Evolutionary conservation across 306 rosid genomes (phyloP).

Genomic region (Delonix regia): DNA sequence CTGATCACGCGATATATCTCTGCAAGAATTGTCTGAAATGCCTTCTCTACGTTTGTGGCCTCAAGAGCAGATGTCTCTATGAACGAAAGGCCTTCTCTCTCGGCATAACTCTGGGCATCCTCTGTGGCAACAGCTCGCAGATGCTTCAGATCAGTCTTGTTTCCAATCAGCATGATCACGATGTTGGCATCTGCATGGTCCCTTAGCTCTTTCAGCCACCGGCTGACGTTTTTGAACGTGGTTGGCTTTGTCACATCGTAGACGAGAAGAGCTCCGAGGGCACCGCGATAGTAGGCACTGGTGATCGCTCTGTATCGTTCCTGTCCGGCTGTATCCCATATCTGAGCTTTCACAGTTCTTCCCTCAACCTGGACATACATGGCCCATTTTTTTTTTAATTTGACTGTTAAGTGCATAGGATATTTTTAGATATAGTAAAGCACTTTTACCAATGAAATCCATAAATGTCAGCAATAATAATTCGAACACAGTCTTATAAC

Average conservation of each 20-base stretch:
- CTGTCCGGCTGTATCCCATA: conserved; percentile 83
- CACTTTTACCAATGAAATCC: neutral
- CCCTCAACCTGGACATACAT: conserved; percentile 57
- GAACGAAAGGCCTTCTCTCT: conserved; percentile 59
- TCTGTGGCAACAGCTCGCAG: conserved; percentile 64
- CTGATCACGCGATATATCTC: conserved; percentile 54
- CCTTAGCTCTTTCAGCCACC: conserved; percentile 65
- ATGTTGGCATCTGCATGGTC: conserved; percentile 68
- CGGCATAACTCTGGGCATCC: conserved; percentile 58
- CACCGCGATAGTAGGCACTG: conserved; percentile 71
- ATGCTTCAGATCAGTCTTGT: conserved; percentile 67
- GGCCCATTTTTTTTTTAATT: neutral
- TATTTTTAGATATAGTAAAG: neutral
- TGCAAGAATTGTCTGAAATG: conserved; percentile 57
- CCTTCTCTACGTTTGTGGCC: conserved; percentile 55
- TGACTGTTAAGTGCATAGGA: neutral
- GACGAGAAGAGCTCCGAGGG: conserved; percentile 63
- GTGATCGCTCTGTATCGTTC: conserved; percentile 74
- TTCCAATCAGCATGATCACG: conserved; percentile 65
- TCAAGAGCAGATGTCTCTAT: conserved; percentile 71
- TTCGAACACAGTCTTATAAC: neutral
- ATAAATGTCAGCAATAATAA: neutral
- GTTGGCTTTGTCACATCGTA: conserved; percentile 65
- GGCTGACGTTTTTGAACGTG: conserved; percentile 57
- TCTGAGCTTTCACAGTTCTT: conserved; percentile 72